Evolutionary conservation across 371 early-diverging fungal genomes (phyloP), one percentile per base, ranked within the genome.

Genomic region (Mortierella sp.): DNA sequence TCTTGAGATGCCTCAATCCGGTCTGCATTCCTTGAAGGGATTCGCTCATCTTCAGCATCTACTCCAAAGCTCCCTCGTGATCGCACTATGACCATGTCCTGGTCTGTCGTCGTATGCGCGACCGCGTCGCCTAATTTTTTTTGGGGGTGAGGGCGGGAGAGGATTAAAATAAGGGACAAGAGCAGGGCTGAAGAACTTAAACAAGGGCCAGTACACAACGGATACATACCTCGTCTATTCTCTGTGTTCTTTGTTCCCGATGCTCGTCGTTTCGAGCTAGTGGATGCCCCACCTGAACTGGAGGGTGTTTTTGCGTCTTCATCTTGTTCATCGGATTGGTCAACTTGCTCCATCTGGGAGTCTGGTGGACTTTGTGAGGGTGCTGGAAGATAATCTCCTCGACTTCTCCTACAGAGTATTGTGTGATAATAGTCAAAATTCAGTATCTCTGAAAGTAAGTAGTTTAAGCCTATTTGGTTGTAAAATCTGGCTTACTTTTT

Each of bases 401-500:
- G 63, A 25, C 50, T 68, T 52, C 74, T 56, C 61, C 74, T 74
- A 43, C 26, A 7, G 0, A 12, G n/a, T 45, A 23, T 46, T 46
- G n/a, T 28, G 57, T 28, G 29, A 28, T 57, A 28, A 18, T 57
- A 12, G 57, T 26, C 26, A n/a, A 30, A 30, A 25, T 57, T n/a
- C 53, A 57, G 26, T 18, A 26, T 18, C 5, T 57, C 18, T 37
- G 29, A n/a, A 57, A 30, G 37, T 30, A 7, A 14, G 50, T n/a
- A 4, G 50, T 4, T 7, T 4, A 16, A 29, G 57, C 28, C 14
- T 29, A 30, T 3, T 55, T 30, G 30, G 30, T 51, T 1, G 14
- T 18, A 5, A n/a, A 26, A 7, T 2, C n/a, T 2, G n/a, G 4
- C 62, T 3, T 73, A 79, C 80, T 79, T 79, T 60, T 79, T 79